Conservation (phyloP, 208 protist species). For the Naegleria lovaniensis region DNA sequence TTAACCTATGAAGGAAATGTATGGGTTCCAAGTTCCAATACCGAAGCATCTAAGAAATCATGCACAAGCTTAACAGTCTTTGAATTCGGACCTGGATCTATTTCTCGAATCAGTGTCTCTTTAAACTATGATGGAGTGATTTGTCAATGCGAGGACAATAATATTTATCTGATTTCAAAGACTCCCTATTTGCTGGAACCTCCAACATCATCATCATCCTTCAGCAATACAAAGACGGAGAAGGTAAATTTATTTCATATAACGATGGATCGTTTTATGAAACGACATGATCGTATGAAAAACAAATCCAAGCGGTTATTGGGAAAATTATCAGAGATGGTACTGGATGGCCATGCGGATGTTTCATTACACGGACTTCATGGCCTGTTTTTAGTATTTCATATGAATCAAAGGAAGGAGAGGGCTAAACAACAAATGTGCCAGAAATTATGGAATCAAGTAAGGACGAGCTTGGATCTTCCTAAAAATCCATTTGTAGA, state of each 20-base stretch:
- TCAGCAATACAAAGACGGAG: no score
- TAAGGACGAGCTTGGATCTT: no score
- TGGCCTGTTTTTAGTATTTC: not conserved
- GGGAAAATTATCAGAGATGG: not conserved
- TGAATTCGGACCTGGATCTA: not conserved
- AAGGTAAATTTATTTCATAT: not conserved
- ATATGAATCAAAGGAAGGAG: not conserved
- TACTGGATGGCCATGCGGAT: not conserved
- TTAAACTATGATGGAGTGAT: not conserved
- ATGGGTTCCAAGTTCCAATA: not conserved
- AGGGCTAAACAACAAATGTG: not conserved
- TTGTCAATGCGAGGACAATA: not conserved
- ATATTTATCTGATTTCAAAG: not conserved
- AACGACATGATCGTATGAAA: no score
- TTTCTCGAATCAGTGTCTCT: not conserved
- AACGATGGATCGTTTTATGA: not conserved
- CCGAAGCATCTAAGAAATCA: not conserved
- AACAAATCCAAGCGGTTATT: not conserved
- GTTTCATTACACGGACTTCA: not conserved
- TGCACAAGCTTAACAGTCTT: not conserved
- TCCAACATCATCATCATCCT: no score
- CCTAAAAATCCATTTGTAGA: no score
- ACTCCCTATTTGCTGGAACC: no score
- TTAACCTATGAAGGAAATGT: not conserved
- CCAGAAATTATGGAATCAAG: not conserved